Base-by-base conservation (phyloP, 2,329 filamentous ascomycete genomes). In the Penicillium sp. region DNA sequence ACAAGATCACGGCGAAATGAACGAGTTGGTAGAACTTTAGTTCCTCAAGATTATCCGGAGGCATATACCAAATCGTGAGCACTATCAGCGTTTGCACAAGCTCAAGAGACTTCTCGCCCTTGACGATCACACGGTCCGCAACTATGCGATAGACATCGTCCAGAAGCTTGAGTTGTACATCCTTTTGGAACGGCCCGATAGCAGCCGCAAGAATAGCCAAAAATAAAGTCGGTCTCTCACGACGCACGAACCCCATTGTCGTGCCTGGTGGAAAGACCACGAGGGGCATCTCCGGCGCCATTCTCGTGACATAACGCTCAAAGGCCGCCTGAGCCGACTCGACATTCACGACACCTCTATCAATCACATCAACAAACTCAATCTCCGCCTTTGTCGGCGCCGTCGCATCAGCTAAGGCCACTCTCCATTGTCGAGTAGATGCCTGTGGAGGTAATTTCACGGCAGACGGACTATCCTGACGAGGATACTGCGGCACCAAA, bases 11-110 rank as follows among this genome's bases (percentile, higher is more conserved):
- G 2, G 90, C 89, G 71, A 92, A 87, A 73, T 96, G 91, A 49
- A 92, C 87, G 66, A 95, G 84, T 78, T 94, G 91, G 78, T 95
- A 96, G 74, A 95, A 96, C 73, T 95, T 95, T 71, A 94, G 86
- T 77, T 95, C 90, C 70, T 96, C 91, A 61, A 91, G 91, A 68
- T 90, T 85, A 66, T 94, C 88, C 0, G 92, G 92, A 16, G 92
- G 91, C 74, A 87, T 88, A 74, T 96, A 96, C 91, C 92, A 96
- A 22, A 93, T 84, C n/a, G 89, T 87, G 6, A 87, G 83, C 3
- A 96, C 80, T 60, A 91, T 84, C 43, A 96, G 79, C 1, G 91
- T 86, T 77, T 97, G 93, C 8, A 96, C 86, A 6, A 96, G 81
- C 75, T 96, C 93, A 19, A 97, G 78, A 38, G 86, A 91, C 80